Base-by-base conservation (phyloP, 805 yeast species). In the Ogataea ramenticola region DNA sequence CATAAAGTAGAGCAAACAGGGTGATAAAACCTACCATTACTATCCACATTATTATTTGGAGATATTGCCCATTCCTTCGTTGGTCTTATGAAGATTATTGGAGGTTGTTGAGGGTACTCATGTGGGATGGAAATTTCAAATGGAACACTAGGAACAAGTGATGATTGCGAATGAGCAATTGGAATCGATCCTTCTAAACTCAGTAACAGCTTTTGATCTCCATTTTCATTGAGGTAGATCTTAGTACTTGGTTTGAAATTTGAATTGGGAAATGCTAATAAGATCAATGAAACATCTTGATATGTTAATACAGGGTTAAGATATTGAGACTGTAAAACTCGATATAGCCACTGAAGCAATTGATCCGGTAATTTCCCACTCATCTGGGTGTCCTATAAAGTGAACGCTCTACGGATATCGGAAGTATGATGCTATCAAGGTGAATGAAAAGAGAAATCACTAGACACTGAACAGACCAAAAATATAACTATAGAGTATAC, bases 51-150 rank as follows among this genome's bases (percentile, higher is more conserved):
- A 49, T 78, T 80, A 22, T 83, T 82, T 0, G 89, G 83, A 16
- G 82, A 58, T 31, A 68, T 57, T 63, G 69, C 68, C 14, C 56
- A 58, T 21, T 62, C 55, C 31, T 65, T 66, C n/a, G 79, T 71
- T 2, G 82, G 79, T 19, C 73, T 69, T 11, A 89, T 75, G 55
- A 70, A 84, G 0, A 79, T 72, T n/a, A 78, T 52, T 0, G 97
- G 97, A 1, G 82, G 71, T 3, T 64, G 67, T n/a, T 55, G 51
- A 0, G 96, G 96, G 51, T 85, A 89, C 21, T 70, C 67, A 24
- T 72, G 70, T 0, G 96, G 95, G 5, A 90, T 55, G 95, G 96
- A 88, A 4, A 89, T 60, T 43, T 79, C 79, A 12, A 88, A 54
- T 0, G 89, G 90, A 15, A 33, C 43, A 10, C 20, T n/a, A 19